Evolutionary conservation across 2,329 filamentous ascomycete species (phyloP).

Genomic region (Aspergillus pseudotamarii): DNA sequence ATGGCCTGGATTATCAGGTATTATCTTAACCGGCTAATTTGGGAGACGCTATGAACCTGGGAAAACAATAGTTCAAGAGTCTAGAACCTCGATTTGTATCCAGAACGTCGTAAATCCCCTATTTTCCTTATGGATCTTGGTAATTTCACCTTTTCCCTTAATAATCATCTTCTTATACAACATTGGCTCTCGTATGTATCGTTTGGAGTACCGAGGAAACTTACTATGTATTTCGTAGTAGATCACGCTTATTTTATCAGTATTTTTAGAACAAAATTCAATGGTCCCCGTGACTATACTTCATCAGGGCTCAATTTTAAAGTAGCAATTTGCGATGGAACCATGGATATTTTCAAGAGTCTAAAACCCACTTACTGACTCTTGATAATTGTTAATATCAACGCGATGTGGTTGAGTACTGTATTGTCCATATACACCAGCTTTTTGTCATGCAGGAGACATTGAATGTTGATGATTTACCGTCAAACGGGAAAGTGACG

Average conservation of each 20-base stretch:
- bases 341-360: not conserved
- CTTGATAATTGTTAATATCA: not conserved
- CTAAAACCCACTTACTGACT: not conserved
- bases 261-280: not conserved
- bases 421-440: not conserved
- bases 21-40: not conserved
- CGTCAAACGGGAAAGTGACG: not conserved
- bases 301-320: not conserved
- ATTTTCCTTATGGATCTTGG: not conserved
- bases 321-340: not conserved
- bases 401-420: not conserved
- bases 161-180: not conserved
- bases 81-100: not conserved
- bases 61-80: not conserved
- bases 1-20: constrained; percentile 1
- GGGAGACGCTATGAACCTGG: not conserved
- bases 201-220: not conserved
- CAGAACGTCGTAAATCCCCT: not conserved
- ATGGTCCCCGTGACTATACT: not conserved
- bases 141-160: not conserved
- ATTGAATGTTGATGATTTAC: not conserved
- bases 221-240: not conserved
- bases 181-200: not conserved
- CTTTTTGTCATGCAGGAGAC: not conserved
- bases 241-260: not conserved